Evolutionary conservation across 441 rosid species (phyloP).

Genomic region (Isatis lusitanica): DNA sequence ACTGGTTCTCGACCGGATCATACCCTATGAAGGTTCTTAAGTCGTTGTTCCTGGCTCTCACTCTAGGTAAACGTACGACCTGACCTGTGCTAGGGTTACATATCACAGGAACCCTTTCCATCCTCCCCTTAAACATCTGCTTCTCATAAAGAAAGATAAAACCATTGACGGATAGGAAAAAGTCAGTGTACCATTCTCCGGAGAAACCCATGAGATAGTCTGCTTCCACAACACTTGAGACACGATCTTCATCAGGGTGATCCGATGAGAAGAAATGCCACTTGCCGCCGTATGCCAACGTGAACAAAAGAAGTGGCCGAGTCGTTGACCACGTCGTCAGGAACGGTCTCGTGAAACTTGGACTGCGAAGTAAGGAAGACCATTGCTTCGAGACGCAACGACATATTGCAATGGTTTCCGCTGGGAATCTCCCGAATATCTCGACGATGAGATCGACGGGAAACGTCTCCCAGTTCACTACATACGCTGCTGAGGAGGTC

Average conservation of each 20-base stretch:
- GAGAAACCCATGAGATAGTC: slow-evolving; percentile 3
- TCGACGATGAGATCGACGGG: slow-evolving; percentile 9
- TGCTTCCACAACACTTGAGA: background rate
- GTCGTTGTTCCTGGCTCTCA: background rate
- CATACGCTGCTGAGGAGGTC: background rate
- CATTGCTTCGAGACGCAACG: slow-evolving; percentile 7
- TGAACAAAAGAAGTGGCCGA: background rate
- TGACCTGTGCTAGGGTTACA: slow-evolving; percentile 24
- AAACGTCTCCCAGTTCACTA: background rate
- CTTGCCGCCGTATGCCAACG: background rate
- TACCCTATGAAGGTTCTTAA: slow-evolving; percentile 20
- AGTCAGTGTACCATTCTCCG: background rate
- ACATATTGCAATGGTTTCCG: background rate
- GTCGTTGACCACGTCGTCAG: background rate
- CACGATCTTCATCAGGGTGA: background rate
- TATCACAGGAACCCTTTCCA: background rate
- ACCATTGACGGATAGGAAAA: background rate
- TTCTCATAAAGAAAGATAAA: background rate
- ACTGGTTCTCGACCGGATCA: background rate
- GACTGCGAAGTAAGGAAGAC: background rate
- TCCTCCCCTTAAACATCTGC: background rate
- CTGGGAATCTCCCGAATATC: background rate
- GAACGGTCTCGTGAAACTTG: background rate
- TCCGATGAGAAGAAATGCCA: background rate
- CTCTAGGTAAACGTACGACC: background rate